Base-by-base conservation (phyloP, 768 basidiomycete species). In the Auricularia cornea region DNA sequence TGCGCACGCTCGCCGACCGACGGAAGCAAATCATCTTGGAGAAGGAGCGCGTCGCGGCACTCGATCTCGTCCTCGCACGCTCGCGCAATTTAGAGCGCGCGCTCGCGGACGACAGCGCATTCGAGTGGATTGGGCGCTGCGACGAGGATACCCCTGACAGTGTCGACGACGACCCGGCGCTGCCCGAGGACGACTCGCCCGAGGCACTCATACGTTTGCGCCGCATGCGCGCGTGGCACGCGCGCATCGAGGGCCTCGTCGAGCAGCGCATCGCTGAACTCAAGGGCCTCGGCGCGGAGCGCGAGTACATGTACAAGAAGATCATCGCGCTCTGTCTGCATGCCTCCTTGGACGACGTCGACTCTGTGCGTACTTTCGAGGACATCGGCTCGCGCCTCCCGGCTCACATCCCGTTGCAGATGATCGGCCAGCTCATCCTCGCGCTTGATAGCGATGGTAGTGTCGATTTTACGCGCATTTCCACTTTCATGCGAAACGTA, bases 401-500 rank as follows among this genome's bases (percentile, higher is more conserved):
- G 16, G 16, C 35, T 14, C 35, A 35, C 35, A 35, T 10, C 35
- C 35, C 35, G 16, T 14, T 38, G 3, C 69, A 92, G 88, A 88
- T 92, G 85, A 79, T 96, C 62, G 92, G 92, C 67, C 86, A 89
- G 66, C 80, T 97, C 60, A 83, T 95, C 31, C 78, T 89, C 66
- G 92, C 94, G 32, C 84, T 97, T 60, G 92, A 96, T 72, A 94
- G 92, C 69, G 93, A 95, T 70, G 76, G 88, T 2, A 85, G 89
- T 64, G 82, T 89, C 63, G 93, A 94, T 73, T 85, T 94, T 61
- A 85, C 85, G 52, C 85, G 92, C 61, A 89, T 95, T 44, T 92
- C 92, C 57, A 89, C 88, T 1, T 94, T 95, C 73, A 90, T 95
- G 89, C 89, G 91, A 73, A 94, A 92, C 81, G 90, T 90, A 60